A percentile compares a stretch with the other conserved stretches of the same genome.
Evolutionary conservation across 345 rosid species (phyloP).

Genomic region (Leavenworthia alabamica): DNA sequence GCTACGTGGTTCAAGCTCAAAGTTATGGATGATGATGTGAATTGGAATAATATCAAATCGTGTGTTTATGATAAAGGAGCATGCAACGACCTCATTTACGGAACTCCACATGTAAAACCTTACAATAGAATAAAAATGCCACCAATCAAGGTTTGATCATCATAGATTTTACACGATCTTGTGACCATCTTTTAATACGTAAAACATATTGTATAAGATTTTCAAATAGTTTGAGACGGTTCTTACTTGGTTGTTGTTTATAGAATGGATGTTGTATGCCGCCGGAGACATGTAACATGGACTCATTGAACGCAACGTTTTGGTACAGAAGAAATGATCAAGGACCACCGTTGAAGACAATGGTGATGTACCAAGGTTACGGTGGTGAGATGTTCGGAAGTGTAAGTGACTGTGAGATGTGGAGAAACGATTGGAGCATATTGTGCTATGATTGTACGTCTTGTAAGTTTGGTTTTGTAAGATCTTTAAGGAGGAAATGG

Average conservation of each 20-base stretch:
- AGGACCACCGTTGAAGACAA: slow-evolving; percentile 19
- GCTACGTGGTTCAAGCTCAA: slow-evolving; percentile 50
- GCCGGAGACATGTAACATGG: slow-evolving; percentile 51
- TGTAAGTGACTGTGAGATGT: slow-evolving; percentile 43
- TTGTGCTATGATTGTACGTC: slow-evolving; percentile 57
- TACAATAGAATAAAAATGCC: slow-evolving; percentile 42
- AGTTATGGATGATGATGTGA: slow-evolving; percentile 30
- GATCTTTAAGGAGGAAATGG: slow-evolving; percentile 53
- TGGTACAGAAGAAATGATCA: slow-evolving; percentile 41
- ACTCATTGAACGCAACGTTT: slow-evolving; percentile 49
- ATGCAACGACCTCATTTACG: slow-evolving; percentile 37
- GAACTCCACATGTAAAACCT: slow-evolving; percentile 22
- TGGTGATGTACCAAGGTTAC: background rate
- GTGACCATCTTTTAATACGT: too few species aligned
- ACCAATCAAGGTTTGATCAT: slow-evolving; percentile 46
- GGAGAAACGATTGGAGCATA: slow-evolving; percentile 40
- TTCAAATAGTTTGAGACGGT: too few species aligned
- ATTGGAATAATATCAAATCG: slow-evolving; percentile 56
- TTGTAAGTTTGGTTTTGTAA: slow-evolving; percentile 53
- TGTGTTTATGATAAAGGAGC: slow-evolving; percentile 46
- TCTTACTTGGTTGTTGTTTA: too few species aligned
- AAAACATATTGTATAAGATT: too few species aligned
- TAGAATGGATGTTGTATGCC: slow-evolving; percentile 84
- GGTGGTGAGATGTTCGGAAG: slow-evolving; percentile 7
- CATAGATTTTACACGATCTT: background rate